A percentile compares a stretch with the other conserved stretches of the same genome.
Conservation (phyloP, 805 yeast genomes). For the Brettanomyces bruxellensis region DNA sequence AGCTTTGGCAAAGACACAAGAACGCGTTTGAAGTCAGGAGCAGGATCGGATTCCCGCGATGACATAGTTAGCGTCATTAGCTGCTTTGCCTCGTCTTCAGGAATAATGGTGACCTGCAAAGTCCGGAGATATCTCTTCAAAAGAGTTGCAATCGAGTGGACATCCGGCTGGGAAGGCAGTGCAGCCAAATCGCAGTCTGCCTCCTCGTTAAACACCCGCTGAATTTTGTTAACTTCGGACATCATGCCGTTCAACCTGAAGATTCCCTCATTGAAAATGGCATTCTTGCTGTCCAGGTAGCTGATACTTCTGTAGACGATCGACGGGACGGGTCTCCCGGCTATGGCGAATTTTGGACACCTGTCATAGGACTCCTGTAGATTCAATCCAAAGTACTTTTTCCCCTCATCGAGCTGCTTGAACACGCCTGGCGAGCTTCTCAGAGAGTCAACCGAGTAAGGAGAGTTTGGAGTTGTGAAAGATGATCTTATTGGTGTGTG, state of each 20-base stretch:
- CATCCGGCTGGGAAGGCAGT: slow-evolving; percentile 36
- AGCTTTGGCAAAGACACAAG: slow-evolving; percentile 40
- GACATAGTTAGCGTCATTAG: slow-evolving; percentile 22
- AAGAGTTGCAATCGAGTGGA: slow-evolving; percentile 81
- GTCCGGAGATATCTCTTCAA: slow-evolving; percentile 76
- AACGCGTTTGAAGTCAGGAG: slow-evolving; percentile 20
- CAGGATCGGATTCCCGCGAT: slow-evolving; percentile 15
- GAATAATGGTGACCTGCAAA: slow-evolving; percentile 63
- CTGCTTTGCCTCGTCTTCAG: slow-evolving; percentile 28
- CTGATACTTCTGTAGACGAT: slow-evolving; percentile 69
- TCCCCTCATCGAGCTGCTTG: slow-evolving; percentile 13
- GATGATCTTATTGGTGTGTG: no score
- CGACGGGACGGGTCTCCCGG: slow-evolving; percentile 53
- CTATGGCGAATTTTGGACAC: slow-evolving; percentile 36
- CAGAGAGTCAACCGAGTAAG: slow-evolving; percentile 7
- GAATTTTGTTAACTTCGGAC: slow-evolving; percentile 58
- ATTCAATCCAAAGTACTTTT: slow-evolving; percentile 54
- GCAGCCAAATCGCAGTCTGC: slow-evolving; percentile 61
- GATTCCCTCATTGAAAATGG: slow-evolving; percentile 81
- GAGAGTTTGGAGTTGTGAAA: not conserved
- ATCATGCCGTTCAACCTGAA: slow-evolving; percentile 89
- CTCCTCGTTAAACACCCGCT: slow-evolving; percentile 56
- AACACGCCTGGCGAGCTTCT: slow-evolving; percentile 7
- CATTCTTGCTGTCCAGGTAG: slow-evolving; percentile 54
- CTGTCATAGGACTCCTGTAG: slow-evolving; percentile 41